Percentiles rank a stretch among this genome's conserved stretches.
Conservation (phyloP, 2,329 filamentous ascomycete species). For the Arthrobotrys sinensis region DNA sequence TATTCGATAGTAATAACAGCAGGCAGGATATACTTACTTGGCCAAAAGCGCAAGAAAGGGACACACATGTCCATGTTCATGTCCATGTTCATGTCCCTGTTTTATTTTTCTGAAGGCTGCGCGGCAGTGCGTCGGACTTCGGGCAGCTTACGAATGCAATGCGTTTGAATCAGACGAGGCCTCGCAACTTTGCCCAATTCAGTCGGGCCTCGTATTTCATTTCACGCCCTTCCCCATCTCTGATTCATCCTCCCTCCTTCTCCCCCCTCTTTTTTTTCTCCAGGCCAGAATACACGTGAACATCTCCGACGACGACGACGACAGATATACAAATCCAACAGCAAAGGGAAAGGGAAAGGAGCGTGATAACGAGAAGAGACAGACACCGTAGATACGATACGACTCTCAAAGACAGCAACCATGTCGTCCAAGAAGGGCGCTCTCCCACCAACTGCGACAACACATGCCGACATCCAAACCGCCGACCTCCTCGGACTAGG, state of each 20-base stretch:
- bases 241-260: not conserved
- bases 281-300: not conserved
- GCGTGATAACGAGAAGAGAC: too few species aligned
- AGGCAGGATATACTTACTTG: not conserved
- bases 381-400: too few species aligned
- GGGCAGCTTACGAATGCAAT: conserved; percentile 54
- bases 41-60: conserved; percentile 41
- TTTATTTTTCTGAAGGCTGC: too few species aligned
- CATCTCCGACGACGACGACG: too few species aligned
- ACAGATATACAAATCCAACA: too few species aligned
- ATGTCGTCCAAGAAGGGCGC: conserved; percentile 53
- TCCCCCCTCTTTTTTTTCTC: not conserved
- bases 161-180: conserved; percentile 12
- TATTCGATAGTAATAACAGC: not conserved
- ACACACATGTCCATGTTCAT: too few species aligned
- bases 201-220: conserved; percentile 1
- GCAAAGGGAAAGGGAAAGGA: too few species aligned
- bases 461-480: conserved; percentile 43
- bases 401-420: not conserved
- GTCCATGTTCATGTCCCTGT: too few species aligned
- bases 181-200: conserved; percentile 6
- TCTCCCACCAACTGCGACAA: conserved; percentile 23
- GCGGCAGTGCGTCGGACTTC: conserved; percentile 30
- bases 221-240: not conserved
- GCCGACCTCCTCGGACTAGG: conserved; percentile 48